phyloP scores from a whole-genome alignment of 352 stramenopile species.

The Phytophthora pisi region DNA sequence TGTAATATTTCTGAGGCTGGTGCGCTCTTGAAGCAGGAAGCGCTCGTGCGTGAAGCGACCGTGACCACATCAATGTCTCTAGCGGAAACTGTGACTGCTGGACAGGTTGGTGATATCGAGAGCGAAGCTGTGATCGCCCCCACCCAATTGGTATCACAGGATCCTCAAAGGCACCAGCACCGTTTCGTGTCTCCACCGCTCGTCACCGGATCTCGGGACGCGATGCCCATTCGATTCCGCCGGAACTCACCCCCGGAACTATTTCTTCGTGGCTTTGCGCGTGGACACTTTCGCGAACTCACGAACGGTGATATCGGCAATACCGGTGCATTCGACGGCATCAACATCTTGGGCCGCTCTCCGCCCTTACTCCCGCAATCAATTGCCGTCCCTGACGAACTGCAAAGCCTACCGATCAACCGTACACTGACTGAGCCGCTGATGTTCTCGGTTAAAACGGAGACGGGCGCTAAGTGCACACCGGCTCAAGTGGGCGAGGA shows the following conservation, averaged over 20 bases:
- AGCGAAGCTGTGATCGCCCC: slow-evolving; percentile 3
- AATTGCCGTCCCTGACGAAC: slow-evolving; percentile 12
- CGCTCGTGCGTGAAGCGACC: slow-evolving; percentile 34
- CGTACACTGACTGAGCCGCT: slow-evolving; percentile 26
- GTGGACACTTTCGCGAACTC: slow-evolving; percentile 33
- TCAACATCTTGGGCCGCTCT: slow-evolving; percentile 48
- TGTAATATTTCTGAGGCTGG: slow-evolving; percentile 27
- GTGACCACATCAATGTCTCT: slow-evolving; percentile 16
- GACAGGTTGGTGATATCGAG: slow-evolving; percentile 1
- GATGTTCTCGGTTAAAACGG: slow-evolving; percentile 7
- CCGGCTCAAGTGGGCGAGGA: slow-evolving; percentile 1
- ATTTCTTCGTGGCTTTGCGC: slow-evolving; percentile 60
- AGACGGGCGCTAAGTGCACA: slow-evolving; percentile 4
- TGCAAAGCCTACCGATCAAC: slow-evolving; percentile 18
- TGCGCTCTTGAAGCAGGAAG: slow-evolving; percentile 29
- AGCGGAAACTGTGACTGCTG: background rate
- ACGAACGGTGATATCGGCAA: slow-evolving; percentile 21
- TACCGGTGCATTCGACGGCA: slow-evolving; percentile 24
- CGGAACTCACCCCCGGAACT: slow-evolving; percentile 75
- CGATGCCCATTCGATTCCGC: slow-evolving; percentile 45
- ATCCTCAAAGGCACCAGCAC: slow-evolving; percentile 21
- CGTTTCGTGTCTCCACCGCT: slow-evolving; percentile 64
- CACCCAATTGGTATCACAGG: slow-evolving; percentile 7
- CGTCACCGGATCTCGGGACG: slow-evolving; percentile 42
- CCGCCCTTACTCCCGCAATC: slow-evolving; percentile 35